Evolutionary conservation across 331 rosid species (phyloP).

Genomic region (Quercus phellos): DNA sequence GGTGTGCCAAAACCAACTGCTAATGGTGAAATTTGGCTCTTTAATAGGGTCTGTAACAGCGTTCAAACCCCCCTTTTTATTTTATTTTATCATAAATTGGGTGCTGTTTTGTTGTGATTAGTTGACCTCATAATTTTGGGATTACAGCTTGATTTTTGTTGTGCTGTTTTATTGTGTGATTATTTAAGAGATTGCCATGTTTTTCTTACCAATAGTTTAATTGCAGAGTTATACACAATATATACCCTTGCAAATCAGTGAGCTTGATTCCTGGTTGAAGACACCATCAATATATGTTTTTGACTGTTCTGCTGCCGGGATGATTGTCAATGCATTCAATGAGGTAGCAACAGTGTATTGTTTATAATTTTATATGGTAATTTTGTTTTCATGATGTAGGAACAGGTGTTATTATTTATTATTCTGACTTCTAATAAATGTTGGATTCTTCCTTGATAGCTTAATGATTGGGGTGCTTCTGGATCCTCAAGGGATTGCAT

Average conservation of each 20-base stretch:
- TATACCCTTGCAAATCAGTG: constrained; percentile 82
- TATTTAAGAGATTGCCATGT: constrained; percentile 6
- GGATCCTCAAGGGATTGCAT: constrained; percentile 90
- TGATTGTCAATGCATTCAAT: constrained; percentile 70
- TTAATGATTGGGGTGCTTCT: constrained; percentile 68
- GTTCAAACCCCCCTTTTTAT: neutral
- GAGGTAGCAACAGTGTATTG: constrained; percentile 51
- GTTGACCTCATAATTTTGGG: too few relatives aligned
- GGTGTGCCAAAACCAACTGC: constrained; percentile 98
- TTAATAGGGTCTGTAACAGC: constrained; percentile 65
- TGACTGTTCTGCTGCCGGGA: constrained; percentile 97
- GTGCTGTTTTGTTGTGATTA: too few relatives aligned
- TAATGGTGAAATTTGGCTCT: constrained; percentile 98
- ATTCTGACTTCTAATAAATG: constrained; percentile 14
- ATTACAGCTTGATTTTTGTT: too few relatives aligned
- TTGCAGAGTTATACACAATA: constrained; percentile 96
- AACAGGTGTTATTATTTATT: constrained; percentile 18
- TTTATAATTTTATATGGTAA: neutral
- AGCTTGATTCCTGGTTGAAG: constrained; percentile 97
- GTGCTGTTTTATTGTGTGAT: constrained; percentile 1
- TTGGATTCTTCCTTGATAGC: constrained; percentile 46
- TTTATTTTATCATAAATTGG: too few relatives aligned
- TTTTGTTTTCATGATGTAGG: constrained; percentile 1
- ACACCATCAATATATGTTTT: constrained; percentile 96
- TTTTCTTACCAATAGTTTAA: constrained; percentile 14